Evolutionary conservation across 176 grass and related monocot genomes (phyloP).

Genomic region (Aegilops sharonensis): DNA sequence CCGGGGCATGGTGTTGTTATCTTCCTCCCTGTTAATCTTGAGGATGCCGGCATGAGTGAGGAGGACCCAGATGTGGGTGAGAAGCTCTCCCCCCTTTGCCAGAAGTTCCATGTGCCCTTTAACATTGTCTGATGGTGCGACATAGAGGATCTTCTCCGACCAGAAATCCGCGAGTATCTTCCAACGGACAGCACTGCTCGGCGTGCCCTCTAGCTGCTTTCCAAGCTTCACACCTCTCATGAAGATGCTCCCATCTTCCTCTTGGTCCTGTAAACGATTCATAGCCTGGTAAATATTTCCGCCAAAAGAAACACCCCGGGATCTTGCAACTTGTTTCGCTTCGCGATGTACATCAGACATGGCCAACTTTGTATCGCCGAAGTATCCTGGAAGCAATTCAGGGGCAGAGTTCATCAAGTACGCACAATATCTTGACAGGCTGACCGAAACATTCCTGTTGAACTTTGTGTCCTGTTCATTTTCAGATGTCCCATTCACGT

Average conservation of each 20-base stretch:
- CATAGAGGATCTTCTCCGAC: constrained; percentile 9
- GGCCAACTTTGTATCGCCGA: not conserved
- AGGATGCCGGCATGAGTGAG: constrained; percentile 2
- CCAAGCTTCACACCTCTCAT: not conserved
- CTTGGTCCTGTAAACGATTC: not conserved
- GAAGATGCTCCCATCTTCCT: not conserved
- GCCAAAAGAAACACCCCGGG: not conserved
- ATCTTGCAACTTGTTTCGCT: not conserved
- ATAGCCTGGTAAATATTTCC: not conserved
- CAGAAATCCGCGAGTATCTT: constrained; percentile 10
- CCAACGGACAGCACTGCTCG: not conserved
- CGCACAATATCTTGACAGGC: not conserved
- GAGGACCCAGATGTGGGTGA: constrained; percentile 12
- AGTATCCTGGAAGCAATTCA: not conserved
- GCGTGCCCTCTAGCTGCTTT: not conserved
- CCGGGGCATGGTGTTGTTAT: not conserved
- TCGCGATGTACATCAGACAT: not conserved
- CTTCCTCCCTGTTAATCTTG: not conserved
- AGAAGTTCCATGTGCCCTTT: constrained; percentile 2
- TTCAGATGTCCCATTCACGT: not conserved
- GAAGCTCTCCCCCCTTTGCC: not conserved
- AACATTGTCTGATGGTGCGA: not conserved
- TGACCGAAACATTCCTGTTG: not conserved
- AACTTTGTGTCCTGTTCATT: not conserved
- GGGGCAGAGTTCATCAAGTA: not conserved